A percentile compares a stretch with the other conserved stretches of the same genome.
Conservation (phyloP, 345 rosid genomes). For the Bruguiera gymnorhiza region DNA sequence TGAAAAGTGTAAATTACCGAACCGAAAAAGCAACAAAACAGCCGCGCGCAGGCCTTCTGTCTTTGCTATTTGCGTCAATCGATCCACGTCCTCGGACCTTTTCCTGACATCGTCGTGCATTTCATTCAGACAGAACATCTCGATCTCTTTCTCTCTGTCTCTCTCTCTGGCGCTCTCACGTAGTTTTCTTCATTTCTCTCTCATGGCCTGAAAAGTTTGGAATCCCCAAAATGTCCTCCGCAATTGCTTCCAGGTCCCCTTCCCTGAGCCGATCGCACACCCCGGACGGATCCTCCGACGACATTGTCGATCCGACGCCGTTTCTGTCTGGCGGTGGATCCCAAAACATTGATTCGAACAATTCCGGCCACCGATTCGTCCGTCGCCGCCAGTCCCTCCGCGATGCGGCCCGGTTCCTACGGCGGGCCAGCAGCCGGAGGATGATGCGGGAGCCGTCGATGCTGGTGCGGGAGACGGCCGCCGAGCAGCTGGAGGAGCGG, state of each 20-base stretch:
- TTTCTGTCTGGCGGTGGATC: slow-evolving; percentile 40
- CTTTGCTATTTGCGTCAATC: too few relatives aligned
- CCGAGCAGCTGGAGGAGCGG: slow-evolving; percentile 95
- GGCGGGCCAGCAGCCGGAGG: slow-evolving; percentile 85
- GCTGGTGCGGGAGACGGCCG: slow-evolving; percentile 89
- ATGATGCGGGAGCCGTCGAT: slow-evolving; percentile 93
- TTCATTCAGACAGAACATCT: too few relatives aligned
- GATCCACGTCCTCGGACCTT: too few relatives aligned
- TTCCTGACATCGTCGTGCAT: too few relatives aligned
- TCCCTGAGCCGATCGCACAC: slow-evolving; percentile 8
- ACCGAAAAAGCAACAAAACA: neutral
- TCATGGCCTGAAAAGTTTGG: neutral
- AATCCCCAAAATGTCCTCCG: slow-evolving; percentile 17
- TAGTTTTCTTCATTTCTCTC: too few relatives aligned
- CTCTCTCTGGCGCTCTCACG: too few relatives aligned
- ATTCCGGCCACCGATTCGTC: slow-evolving; percentile 37
- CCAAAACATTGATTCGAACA: slow-evolving; percentile 8
- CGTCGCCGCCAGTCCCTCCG: slow-evolving; percentile 74
- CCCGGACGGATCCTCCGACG: slow-evolving; percentile 46
- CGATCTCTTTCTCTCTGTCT: too few relatives aligned
- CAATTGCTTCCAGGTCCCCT: slow-evolving; percentile 9
- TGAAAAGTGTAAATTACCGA: too few relatives aligned
- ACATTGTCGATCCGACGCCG: slow-evolving; percentile 65
- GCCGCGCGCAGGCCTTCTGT: too few relatives aligned
- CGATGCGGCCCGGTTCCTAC: slow-evolving; percentile 75